A percentile compares a stretch with the other conserved stretches of the same genome.
These are phyloP conservation scores for Marasmius tenuissimus DNA, from an alignment of 1,284 basidiomycete species.

Conservation along the genomic window DNA sequence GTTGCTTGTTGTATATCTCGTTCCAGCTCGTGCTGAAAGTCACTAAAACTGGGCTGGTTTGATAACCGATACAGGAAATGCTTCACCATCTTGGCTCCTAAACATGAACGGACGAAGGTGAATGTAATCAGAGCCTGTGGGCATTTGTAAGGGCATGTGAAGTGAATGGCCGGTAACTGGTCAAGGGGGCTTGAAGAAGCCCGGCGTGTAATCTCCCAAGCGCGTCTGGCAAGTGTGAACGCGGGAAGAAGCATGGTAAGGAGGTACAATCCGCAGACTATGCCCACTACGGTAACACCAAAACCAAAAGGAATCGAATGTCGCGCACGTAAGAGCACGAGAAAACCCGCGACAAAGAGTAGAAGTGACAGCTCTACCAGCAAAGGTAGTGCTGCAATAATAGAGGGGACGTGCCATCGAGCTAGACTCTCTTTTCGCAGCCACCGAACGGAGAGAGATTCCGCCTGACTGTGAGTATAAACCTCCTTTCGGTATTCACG, in stretches of 20 bases:
- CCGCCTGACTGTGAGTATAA: background rate
- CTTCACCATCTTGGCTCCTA: background rate
- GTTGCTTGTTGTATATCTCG: background rate
- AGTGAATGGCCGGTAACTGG: background rate
- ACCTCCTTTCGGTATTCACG: background rate
- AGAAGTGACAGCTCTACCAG: background rate
- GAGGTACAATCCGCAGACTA: background rate
- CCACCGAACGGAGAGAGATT: background rate
- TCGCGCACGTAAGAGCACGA: background rate
- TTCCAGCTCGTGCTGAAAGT: background rate
- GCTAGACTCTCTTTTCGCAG: background rate
- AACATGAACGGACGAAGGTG: background rate
- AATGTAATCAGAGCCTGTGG: background rate
- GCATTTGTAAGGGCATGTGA: background rate
- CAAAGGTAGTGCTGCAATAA: background rate
- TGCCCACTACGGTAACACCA: background rate
- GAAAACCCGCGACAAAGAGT: background rate
- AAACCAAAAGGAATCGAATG: background rate
- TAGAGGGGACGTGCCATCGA: background rate
- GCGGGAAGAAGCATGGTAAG: background rate
- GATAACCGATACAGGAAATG: background rate
- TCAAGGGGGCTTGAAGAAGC: background rate
- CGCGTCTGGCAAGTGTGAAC: background rate
- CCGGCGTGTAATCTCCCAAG: background rate
- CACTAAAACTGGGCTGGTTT: background rate